Base-by-base conservation (phyloP, 1,284 basidiomycete species). In the Cutaneotrichosporon curvatum region DNA sequence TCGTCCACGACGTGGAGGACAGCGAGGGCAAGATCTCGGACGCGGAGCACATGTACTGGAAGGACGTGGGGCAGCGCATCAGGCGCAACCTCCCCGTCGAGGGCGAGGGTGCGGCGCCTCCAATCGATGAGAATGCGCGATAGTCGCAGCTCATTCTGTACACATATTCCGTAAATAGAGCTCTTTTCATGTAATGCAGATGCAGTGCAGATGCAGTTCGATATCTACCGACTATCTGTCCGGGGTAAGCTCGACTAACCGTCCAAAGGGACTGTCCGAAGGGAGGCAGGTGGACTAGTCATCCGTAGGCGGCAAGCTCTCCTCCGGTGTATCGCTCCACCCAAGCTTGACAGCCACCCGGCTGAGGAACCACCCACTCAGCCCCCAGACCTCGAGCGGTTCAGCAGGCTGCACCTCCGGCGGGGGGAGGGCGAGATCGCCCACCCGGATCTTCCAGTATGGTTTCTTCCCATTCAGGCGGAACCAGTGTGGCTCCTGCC, bases 351-450 rank as follows among this genome's bases (percentile, higher is more conserved):
- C 47, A 0, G 57, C 57, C 35, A 70, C 43, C 12, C 53, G 47
- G 25, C 59, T 58, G 37, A 70, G 48, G 44, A 68, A 64, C 68
- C 68, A 70, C 6, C 63, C 68, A 30, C 59, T 63, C 33, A 70
- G 47, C 1, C 68, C 68, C 68, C 68, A 70, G 0, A 68, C 51
- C 50, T 70, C 65, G 37, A 67, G 50, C 30, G 28, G 18, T 12
- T 28, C 25, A 30, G 48, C 50, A 3, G 40, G 48, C 36, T 39
- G 11, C 37, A 37, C 33, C 38, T 51, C 52, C 2, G 40, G 48
- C 21, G 47, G 45, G 10, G 45, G 48, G 25, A 48, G 16, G 15
- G 60, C 47, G 20, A 61, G 48, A 47, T 70, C 65, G 9, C 49
- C 55, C 9, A 50, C 54, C 20, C 48, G 41, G 47, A 64, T 55